phyloP scores from a whole-genome alignment of 163 green algal species.

The Volvox carteri region DNA sequence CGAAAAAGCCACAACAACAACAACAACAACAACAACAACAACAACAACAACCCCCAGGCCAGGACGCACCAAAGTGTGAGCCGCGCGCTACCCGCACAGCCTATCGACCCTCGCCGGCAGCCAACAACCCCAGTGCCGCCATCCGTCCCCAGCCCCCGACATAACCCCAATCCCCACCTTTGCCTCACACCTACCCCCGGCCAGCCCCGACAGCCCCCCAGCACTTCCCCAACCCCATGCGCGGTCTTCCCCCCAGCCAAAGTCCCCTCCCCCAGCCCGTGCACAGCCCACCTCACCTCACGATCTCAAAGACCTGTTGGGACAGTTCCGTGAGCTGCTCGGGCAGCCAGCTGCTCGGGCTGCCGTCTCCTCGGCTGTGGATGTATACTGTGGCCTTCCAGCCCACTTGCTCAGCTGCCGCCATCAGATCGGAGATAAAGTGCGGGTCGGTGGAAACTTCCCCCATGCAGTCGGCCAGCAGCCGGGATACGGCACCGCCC shows the following conservation, averaged over 20 bases:
- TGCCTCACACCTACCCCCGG: too few relatives aligned
- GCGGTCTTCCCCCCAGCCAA: not conserved
- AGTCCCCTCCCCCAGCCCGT: not conserved
- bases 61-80: too few relatives aligned
- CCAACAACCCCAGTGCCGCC: too few relatives aligned
- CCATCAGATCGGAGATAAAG: conserved; percentile 16
- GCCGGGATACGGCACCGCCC: conserved; percentile 33
- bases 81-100: too few relatives aligned
- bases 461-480: conserved; percentile 6
- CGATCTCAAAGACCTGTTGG: conserved; percentile 6
- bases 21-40: too few relatives aligned
- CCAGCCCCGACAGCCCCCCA: not conserved
- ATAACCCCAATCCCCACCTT: too few relatives aligned
- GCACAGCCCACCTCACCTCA: not conserved
- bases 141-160: too few relatives aligned
- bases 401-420: not conserved
- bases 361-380: too few relatives aligned
- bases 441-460: conserved; percentile 6
- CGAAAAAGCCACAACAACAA: too few relatives aligned
- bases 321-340: conserved; percentile 9
- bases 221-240: not conserved
- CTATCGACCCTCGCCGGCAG: too few relatives aligned
- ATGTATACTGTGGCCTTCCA: not conserved
- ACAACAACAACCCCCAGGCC: too few relatives aligned
- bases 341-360: not conserved